Percentiles rank a stretch among this genome's conserved stretches.
phyloP scores from a whole-genome alignment of 495 filamentous ascomycete genomes.

The Neurospora sp. region DNA sequence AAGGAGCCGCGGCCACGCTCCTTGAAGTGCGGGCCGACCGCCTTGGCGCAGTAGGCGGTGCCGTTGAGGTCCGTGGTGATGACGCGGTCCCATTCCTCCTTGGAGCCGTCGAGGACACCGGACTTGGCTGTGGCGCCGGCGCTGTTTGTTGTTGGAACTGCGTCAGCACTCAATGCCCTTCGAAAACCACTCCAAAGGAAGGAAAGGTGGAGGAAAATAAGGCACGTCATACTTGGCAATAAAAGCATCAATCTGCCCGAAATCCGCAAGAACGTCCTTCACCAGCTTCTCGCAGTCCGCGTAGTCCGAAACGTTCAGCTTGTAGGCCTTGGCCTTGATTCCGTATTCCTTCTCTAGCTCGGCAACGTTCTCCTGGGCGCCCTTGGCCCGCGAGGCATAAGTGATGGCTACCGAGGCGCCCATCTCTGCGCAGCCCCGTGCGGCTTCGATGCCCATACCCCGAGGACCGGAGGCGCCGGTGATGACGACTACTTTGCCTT shows the following conservation, averaged over 20 bases:
- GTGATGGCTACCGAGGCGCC: slow-evolving; percentile 41
- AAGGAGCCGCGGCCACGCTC: slow-evolving; percentile 33
- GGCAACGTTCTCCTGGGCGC: slow-evolving; percentile 49
- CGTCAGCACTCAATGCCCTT: not conserved
- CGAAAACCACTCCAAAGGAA: not conserved
- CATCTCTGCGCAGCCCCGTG: slow-evolving; percentile 40
- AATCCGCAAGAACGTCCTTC: slow-evolving; percentile 39
- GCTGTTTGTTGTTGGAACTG: slow-evolving; percentile 5
- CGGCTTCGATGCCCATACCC: slow-evolving; percentile 41
- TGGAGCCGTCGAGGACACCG: slow-evolving; percentile 31
- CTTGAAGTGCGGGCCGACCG: slow-evolving; percentile 50
- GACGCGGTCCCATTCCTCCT: slow-evolving; percentile 39
- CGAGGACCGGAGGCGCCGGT: slow-evolving; percentile 42
- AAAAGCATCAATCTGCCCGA: slow-evolving; percentile 43
- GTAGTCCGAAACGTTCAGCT: slow-evolving; percentile 54
- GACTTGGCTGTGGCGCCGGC: slow-evolving; percentile 35
- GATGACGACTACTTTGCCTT: slow-evolving; percentile 43
- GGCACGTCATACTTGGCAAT: slow-evolving; percentile 35
- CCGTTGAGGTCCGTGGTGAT: slow-evolving; percentile 57
- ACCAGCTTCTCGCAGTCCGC: slow-evolving; percentile 44
- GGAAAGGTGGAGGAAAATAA: not conserved
- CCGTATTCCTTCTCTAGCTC: slow-evolving; percentile 37
- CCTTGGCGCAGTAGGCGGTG: slow-evolving; percentile 54
- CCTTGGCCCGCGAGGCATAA: slow-evolving; percentile 33
- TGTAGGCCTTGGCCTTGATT: slow-evolving; percentile 56